These are phyloP conservation scores for Spinellus fusiger DNA, from an alignment of 192 early-diverging fungal species.

Conservation along the genomic window DNA sequence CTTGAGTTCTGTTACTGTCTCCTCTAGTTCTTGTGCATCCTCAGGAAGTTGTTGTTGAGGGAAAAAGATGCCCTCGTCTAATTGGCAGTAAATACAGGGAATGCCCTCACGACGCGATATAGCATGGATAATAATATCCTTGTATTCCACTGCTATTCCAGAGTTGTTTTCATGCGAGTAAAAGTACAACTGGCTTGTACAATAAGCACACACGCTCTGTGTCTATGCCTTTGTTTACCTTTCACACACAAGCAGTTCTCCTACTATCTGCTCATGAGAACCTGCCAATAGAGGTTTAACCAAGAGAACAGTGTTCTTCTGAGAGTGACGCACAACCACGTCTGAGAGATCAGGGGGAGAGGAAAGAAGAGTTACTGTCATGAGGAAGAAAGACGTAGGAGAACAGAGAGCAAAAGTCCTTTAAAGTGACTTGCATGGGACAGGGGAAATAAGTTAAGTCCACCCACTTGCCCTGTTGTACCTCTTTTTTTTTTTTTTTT, in stretches of 20 bases:
- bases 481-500: no score
- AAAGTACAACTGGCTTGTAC: conserved; percentile 46
- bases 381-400: not conserved
- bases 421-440: no score
- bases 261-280: conserved; percentile 24
- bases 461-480: no score
- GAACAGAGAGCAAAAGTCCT: not conserved
- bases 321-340: conserved; percentile 9
- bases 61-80: conserved; percentile 39
- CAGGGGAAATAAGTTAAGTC: no score
- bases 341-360: conserved; percentile 16
- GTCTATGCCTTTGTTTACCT: conserved; percentile 21
- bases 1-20: conserved; percentile 45
- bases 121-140: conserved; percentile 64
- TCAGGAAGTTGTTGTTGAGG: conserved; percentile 28
- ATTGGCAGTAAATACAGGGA: conserved; percentile 63
- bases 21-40: conserved; percentile 37
- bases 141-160: conserved; percentile 55
- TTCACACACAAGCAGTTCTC: conserved; percentile 43
- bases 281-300: conserved; percentile 27
- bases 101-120: conserved; percentile 48
- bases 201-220: not conserved
- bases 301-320: conserved; percentile 15
- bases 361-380: conserved; percentile 30
- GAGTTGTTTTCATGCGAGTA: conserved; percentile 36